Conservation (phyloP, 257 asterid genomes). For the Gentiana straminea region DNA sequence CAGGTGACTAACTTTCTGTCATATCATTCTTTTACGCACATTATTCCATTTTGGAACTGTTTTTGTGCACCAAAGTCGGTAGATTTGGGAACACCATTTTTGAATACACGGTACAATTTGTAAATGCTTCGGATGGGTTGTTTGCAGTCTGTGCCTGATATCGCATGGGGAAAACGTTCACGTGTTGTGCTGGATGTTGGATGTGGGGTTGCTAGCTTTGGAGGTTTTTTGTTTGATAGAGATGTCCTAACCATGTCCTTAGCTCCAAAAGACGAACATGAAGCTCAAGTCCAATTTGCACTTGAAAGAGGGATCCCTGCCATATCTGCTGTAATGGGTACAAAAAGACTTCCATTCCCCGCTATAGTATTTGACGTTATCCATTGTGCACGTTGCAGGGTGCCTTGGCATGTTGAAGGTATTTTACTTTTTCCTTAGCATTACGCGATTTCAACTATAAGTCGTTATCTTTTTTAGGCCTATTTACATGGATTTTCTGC, state of each 20-base stretch:
- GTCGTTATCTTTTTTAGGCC: too few relatives aligned
- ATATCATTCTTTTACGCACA: neutral
- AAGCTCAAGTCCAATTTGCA: slow-evolving; percentile 96
- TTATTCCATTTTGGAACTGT: neutral
- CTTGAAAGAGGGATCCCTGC: slow-evolving; percentile 98
- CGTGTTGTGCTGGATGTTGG: slow-evolving; percentile 97
- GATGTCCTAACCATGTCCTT: slow-evolving; percentile 85
- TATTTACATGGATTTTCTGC: too few relatives aligned
- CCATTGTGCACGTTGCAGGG: slow-evolving; percentile 98
- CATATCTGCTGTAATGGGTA: slow-evolving; percentile 97
- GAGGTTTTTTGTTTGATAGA: slow-evolving; percentile 86
- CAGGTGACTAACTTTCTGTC: slow-evolving; percentile 33
- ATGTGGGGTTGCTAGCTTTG: slow-evolving; percentile 99
- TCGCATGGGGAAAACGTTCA: slow-evolving; percentile 93
- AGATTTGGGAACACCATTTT: too few relatives aligned
- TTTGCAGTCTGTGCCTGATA: slow-evolving; percentile 68
- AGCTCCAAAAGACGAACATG: slow-evolving; percentile 98
- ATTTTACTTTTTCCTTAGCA: neutral
- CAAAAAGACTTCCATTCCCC: slow-evolving; percentile 82
- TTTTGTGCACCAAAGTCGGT: too few relatives aligned
- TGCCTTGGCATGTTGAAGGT: slow-evolving; percentile 99
- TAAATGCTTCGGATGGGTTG: slow-evolving; percentile 1
- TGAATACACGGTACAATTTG: neutral
- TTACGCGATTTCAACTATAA: too few relatives aligned
- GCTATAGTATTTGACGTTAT: slow-evolving; percentile 79